Evolutionary conservation across 331 rosid genomes (phyloP), one percentile per base, ranked within the genome.

Genomic region (Quercus phellos): DNA sequence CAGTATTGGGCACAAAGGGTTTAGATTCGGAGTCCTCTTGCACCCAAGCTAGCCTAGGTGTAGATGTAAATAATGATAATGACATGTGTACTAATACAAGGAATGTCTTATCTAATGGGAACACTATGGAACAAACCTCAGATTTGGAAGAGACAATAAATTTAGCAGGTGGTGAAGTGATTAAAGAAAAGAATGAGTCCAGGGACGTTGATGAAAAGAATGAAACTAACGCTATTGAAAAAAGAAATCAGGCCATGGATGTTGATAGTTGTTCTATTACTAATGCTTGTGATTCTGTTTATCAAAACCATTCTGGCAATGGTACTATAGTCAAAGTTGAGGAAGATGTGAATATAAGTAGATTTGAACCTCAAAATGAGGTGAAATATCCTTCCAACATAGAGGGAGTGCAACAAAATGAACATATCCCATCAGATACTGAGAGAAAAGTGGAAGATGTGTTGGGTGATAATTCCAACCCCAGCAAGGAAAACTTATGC

Each of bases 41-140:
- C 61, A 68, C 85, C 58, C 94, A 83, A 83, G 82, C 78, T 85
- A 91, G 93, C 83, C 72, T 93, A 91, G 94, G 84, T 77, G 80
- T 94, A 90, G 96, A 89, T 93, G 99, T 91, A 91, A 90, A 93
- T 89, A 96, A 75, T 85, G 94, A 84, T 77, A 87, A 77, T 71
- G 88, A 88, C 83, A 68, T 79, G 81, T 85, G 90, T 87, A 80
- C 81, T 74, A 77, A 73, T 86, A 72, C 80, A 38, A 85, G 83
- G 74, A 87, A 84, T 21, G 78, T 77, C 58, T 90, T 80, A 75
- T 83, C 86, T 55, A 83, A 80, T 79, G 90, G 94, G 69, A 88
- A 68, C 73, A 63, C 86, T 30, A 51, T 29, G 74, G 93, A 79
- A 55, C 84, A 85, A 63, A 73, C 87, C 50, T 74, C 84, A 6